Conservation (phyloP, 371 early-diverging fungal species). For the Mortierella sp. region DNA sequence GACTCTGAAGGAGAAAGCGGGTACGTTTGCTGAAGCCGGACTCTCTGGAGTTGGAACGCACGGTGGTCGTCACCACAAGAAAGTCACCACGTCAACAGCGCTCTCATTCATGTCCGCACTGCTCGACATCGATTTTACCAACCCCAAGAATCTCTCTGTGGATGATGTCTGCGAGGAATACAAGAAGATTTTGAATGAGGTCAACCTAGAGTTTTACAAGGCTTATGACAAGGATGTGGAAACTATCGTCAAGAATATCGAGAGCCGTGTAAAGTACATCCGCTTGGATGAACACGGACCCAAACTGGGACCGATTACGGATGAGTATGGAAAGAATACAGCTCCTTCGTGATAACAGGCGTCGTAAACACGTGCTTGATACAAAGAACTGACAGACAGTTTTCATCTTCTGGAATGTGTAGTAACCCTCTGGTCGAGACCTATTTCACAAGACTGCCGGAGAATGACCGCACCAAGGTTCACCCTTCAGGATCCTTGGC, state of each 20-base stretch:
- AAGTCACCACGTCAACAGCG: conserved; percentile 50
- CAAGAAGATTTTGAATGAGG: conserved; percentile 74
- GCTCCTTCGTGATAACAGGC: not conserved
- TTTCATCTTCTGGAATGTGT: not conserved
- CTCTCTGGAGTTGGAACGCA: conserved; percentile 27
- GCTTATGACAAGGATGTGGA: conserved; percentile 84
- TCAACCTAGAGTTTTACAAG: conserved; percentile 86
- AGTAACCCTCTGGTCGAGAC: conserved; percentile 88
- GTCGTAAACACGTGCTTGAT: not conserved
- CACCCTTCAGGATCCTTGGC: conserved; percentile 70
- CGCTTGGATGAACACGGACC: conserved; percentile 83
- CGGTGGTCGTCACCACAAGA: conserved; percentile 49
- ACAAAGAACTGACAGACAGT: not conserved
- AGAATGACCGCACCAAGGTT: conserved; percentile 51
- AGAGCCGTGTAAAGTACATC: conserved; percentile 83
- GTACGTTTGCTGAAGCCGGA: conserved; percentile 42
- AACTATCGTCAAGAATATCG: conserved; percentile 78
- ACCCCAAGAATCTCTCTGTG: conserved; percentile 3
- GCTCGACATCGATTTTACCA: conserved; percentile 24
- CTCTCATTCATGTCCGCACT: conserved; percentile 54
- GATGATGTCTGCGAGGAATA: conserved; percentile 55
- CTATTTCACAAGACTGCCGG: conserved; percentile 86
- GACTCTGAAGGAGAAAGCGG: conserved; percentile 58
- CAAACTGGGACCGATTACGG: conserved; percentile 61
- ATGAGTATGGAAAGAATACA: conserved; percentile 60